Evolutionary conservation across 768 basidiomycete species (phyloP).

Genomic region (Dioszegia aurantiaca): DNA sequence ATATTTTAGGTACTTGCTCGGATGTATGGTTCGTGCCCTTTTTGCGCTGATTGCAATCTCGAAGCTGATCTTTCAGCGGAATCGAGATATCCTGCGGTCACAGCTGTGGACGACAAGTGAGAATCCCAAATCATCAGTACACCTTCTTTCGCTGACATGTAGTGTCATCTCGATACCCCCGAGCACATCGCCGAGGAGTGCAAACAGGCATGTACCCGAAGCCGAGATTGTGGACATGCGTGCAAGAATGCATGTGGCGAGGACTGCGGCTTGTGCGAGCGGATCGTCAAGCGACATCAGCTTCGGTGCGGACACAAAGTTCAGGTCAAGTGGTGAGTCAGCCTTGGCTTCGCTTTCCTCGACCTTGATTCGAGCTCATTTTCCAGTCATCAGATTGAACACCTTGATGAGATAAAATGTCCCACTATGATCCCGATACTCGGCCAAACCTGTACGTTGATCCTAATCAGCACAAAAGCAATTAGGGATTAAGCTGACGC

Average conservation of each 20-base stretch:
- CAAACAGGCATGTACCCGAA: slow-evolving; percentile 54
- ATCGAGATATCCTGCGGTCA: slow-evolving; percentile 18
- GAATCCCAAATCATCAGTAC: slow-evolving; percentile 26
- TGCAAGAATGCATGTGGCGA: slow-evolving; percentile 2
- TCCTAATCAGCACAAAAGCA: too few relatives aligned
- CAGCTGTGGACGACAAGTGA: slow-evolving; percentile 11
- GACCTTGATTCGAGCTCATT: too few relatives aligned
- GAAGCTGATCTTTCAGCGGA: background rate
- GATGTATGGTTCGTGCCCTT: background rate
- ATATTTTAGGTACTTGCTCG: slow-evolving; percentile 11
- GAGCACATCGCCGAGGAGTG: slow-evolving; percentile 16
- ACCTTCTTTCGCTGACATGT: background rate
- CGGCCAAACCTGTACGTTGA: background rate
- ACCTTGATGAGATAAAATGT: background rate
- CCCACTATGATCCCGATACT: background rate
- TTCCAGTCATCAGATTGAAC: background rate
- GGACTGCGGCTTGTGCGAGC: background rate
- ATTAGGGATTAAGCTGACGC: background rate
- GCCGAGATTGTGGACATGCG: background rate
- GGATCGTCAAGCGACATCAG: background rate
- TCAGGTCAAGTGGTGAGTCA: slow-evolving; percentile 3
- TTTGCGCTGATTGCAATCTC: too few relatives aligned
- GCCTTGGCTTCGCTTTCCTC: too few relatives aligned
- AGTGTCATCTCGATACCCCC: slow-evolving; percentile 14
- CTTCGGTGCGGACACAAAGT: slow-evolving; percentile 5